Evolutionary conservation across 2,329 filamentous ascomycete genomes (phyloP).

Genomic region (Alternaria angustiovoidea): DNA sequence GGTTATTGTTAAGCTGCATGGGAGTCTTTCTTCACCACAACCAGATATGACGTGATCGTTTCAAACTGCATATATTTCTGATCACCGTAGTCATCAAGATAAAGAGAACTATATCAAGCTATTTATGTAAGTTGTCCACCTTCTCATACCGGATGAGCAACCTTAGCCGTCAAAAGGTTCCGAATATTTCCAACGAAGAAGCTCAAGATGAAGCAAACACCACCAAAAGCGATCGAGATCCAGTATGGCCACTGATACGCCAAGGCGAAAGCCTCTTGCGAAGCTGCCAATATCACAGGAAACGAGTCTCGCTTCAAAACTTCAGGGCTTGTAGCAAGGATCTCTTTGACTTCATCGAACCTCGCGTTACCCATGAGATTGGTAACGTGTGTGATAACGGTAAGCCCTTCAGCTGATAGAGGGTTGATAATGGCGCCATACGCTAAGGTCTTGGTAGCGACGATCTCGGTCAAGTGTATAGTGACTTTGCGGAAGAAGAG

Average conservation of each 20-base stretch:
- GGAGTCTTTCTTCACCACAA: too few relatives aligned
- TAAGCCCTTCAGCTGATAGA: conserved; percentile 48
- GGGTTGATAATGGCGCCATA: conserved; percentile 56
- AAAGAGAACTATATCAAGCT: not conserved
- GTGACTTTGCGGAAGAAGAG: conserved; percentile 42
- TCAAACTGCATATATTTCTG: not conserved
- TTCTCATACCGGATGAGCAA: conserved; percentile 21
- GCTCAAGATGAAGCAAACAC: conserved; percentile 63
- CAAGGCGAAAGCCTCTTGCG: conserved; percentile 65
- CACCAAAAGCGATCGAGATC: conserved; percentile 69
- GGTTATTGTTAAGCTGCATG: not conserved
- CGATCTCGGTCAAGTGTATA: conserved; percentile 27
- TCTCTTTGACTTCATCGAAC: conserved; percentile 49
- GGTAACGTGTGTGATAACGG: conserved; percentile 57
- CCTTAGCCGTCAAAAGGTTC: conserved; percentile 25
- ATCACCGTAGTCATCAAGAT: not conserved
- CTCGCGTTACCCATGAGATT: conserved; percentile 53
- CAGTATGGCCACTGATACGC: conserved; percentile 70
- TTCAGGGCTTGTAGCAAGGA: conserved; percentile 55
- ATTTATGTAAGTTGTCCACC: not conserved
- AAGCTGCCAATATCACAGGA: conserved; percentile 59
- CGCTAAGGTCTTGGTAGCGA: conserved; percentile 56
- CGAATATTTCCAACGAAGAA: conserved; percentile 67
- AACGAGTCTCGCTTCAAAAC: conserved; percentile 56
- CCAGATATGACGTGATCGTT: not conserved